phyloP scores from a whole-genome alignment of 768 basidiomycete species.

The Phylloporus arenicola region DNA sequence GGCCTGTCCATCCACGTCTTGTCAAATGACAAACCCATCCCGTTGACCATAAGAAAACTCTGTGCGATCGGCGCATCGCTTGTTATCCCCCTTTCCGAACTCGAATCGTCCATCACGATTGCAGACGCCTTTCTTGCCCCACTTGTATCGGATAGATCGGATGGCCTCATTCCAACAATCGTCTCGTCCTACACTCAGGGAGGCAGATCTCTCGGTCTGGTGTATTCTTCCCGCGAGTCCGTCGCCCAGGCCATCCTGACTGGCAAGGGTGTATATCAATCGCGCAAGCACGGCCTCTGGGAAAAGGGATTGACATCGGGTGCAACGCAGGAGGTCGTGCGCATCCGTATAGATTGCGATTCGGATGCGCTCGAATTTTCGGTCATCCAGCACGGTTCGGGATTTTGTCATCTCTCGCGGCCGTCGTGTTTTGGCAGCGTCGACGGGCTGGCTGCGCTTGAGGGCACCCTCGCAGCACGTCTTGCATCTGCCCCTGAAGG shows the following conservation, averaged over 20 bases:
- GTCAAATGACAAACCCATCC: slow-evolving; percentile 48
- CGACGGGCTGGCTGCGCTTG: slow-evolving; percentile 75
- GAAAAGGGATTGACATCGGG: slow-evolving; percentile 96
- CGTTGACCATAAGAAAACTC: slow-evolving; percentile 56
- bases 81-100: slow-evolving; percentile 66
- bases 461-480: slow-evolving; percentile 70
- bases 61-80: slow-evolving; percentile 54
- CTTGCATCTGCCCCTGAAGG: slow-evolving; percentile 76
- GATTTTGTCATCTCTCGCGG: slow-evolving; percentile 90
- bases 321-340: slow-evolving; percentile 81
- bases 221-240: slow-evolving; percentile 89
- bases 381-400: slow-evolving; percentile 83
- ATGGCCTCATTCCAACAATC: slow-evolving; percentile 91
- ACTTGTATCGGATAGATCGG: slow-evolving; percentile 77
- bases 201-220: slow-evolving; percentile 80
- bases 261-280: slow-evolving; percentile 93
- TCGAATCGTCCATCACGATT: slow-evolving; percentile 61
- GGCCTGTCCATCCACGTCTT: slow-evolving; percentile 61
- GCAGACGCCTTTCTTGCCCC: slow-evolving; percentile 84
- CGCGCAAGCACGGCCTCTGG: slow-evolving; percentile 94
- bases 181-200: slow-evolving; percentile 66
- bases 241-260: slow-evolving; percentile 81
- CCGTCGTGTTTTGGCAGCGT: slow-evolving; percentile 85
- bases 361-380: slow-evolving; percentile 86
- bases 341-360: slow-evolving; percentile 88